phyloP scores from a whole-genome alignment of 2,329 filamentous ascomycete genomes.

The Apiospora hydei region DNA sequence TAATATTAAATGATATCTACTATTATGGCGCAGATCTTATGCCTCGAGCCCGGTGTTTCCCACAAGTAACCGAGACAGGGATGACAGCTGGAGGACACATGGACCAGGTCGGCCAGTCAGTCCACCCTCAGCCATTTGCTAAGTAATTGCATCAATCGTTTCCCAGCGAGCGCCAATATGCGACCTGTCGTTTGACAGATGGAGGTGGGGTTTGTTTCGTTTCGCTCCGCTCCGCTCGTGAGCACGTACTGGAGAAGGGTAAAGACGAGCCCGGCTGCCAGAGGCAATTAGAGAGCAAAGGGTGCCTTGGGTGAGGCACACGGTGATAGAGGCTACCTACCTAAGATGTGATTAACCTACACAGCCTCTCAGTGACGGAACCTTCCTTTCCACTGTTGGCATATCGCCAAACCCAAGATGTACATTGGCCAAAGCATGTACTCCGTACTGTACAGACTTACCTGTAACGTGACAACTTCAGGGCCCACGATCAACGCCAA shows the following conservation, averaged over 20 bases:
- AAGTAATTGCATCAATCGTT: too few relatives aligned
- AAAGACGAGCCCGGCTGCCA: background rate
- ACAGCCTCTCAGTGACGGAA: background rate
- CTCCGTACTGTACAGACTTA: constrained; percentile 5
- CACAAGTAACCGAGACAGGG: constrained; percentile 14
- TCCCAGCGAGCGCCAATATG: background rate
- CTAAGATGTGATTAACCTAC: background rate
- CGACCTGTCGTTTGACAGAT: background rate
- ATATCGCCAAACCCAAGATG: background rate
- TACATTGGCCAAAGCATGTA: constrained; percentile 15
- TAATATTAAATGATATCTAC: background rate
- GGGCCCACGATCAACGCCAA: constrained; percentile 19
- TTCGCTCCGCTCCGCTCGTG: background rate
- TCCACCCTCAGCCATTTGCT: background rate
- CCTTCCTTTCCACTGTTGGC: background rate
- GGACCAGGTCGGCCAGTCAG: constrained; percentile 5
- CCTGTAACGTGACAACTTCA: constrained; percentile 15
- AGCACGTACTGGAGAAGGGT: background rate
- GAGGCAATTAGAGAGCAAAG: background rate
- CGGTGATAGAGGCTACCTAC: background rate
- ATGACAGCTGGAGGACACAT: background rate
- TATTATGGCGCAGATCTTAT: constrained; percentile 17
- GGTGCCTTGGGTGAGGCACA: background rate
- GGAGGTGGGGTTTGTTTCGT: background rate
- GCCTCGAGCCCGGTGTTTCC: constrained; percentile 12